These are phyloP conservation scores for Parasarocladium wereldwijsianum DNA, from an alignment of 2,329 filamentous ascomycete genomes.

Conservation along the genomic window DNA sequence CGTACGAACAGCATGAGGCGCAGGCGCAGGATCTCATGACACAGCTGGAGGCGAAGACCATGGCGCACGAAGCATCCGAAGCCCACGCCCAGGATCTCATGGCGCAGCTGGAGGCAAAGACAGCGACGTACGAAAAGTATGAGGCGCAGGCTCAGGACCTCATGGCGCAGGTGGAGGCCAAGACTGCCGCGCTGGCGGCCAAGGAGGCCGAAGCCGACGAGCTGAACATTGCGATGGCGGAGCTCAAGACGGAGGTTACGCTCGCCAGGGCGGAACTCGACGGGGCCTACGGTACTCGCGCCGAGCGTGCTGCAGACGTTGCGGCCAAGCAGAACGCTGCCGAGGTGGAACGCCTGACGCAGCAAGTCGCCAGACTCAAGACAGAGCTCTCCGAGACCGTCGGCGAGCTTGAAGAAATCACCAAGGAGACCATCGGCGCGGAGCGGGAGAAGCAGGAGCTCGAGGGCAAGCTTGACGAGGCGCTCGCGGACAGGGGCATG, in stretches of 20 bases:
- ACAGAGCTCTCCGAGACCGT: constrained; percentile 34
- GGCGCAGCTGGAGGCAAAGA: constrained; percentile 16
- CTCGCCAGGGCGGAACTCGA: constrained; percentile 48
- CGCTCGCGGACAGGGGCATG: constrained; percentile 16
- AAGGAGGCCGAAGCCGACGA: constrained; percentile 36
- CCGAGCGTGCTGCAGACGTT: constrained; percentile 42
- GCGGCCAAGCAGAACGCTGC: constrained; percentile 34
- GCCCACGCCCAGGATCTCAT: constrained; percentile 13
- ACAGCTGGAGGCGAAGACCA: constrained; percentile 20
- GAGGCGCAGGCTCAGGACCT: constrained; percentile 14
- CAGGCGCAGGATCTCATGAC: constrained; percentile 13
- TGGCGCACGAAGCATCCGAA: constrained; percentile 17
- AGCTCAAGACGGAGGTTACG: constrained; percentile 47
- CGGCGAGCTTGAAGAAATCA: constrained; percentile 35
- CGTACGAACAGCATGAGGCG: constrained; percentile 10
- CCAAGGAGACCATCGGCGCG: constrained; percentile 32
- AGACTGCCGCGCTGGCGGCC: constrained; percentile 26
- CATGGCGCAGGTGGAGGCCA: constrained; percentile 10
- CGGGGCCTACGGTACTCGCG: constrained; percentile 43
- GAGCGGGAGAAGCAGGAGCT: constrained; percentile 35
- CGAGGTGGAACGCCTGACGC: constrained; percentile 29
- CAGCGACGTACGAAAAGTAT: constrained; percentile 12
- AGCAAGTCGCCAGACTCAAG: constrained; percentile 34
- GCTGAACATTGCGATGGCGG: constrained; percentile 35
- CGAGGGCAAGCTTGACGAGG: constrained; percentile 26